Conservation (phyloP, 176 grass and related monocot species). For the Bolboschoenus planiculmis region DNA sequence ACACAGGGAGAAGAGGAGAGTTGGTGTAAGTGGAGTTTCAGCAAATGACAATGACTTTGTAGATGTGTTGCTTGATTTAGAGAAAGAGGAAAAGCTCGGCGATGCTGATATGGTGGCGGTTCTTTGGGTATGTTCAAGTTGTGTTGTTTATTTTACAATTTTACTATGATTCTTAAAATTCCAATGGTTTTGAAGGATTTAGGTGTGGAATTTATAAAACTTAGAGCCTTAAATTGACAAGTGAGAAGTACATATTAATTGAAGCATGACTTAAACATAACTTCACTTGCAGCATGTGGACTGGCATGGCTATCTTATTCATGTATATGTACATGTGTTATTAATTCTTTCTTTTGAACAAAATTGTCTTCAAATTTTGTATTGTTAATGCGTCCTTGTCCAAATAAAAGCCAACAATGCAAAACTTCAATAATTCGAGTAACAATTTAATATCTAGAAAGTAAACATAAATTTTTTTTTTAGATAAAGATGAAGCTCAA, state of each 20-base stretch:
- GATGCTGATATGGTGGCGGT: conserved; percentile 35
- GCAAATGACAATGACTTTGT: conserved; percentile 8
- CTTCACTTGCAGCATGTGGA: no score
- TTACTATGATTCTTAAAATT: not conserved
- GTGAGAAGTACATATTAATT: not conserved
- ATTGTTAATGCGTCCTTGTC: not conserved
- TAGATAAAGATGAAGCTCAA: no score
- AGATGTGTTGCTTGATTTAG: conserved; percentile 24
- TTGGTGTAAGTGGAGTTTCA: not conserved
- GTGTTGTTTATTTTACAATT: not conserved
- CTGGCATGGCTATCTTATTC: not conserved
- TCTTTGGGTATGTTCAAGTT: conserved; percentile 28
- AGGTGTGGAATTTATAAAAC: no score
- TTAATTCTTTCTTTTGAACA: not conserved
- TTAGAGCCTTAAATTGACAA: not conserved
- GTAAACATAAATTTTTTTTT: no score
- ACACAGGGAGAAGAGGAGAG: not conserved
- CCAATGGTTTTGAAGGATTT: not conserved
- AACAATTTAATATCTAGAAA: no score
- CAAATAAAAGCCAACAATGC: not conserved
- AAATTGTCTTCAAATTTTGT: not conserved
- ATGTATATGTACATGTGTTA: no score
- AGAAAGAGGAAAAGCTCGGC: conserved; percentile 17
- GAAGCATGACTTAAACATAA: no score
- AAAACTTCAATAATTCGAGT: no score